phyloP scores from a whole-genome alignment of 2,329 filamentous ascomycete species.

The Sporothrix curviconia region DNA sequence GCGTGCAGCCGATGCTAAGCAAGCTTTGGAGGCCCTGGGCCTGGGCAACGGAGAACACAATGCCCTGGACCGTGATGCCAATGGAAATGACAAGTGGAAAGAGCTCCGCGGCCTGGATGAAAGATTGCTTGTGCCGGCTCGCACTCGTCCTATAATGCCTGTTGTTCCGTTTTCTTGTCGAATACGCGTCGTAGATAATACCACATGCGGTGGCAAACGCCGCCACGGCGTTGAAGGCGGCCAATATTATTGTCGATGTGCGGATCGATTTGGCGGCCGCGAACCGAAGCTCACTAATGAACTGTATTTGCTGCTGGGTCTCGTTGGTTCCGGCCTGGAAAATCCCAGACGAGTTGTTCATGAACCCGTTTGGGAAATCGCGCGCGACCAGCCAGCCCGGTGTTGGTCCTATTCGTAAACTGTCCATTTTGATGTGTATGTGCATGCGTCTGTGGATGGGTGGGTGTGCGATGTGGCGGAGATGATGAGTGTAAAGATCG shows the following conservation, averaged over 20 bases:
- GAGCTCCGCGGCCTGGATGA: constrained; percentile 42
- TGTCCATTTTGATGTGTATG: constrained; percentile 15
- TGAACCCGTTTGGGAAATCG: constrained; percentile 20
- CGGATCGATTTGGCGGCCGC: constrained; percentile 51
- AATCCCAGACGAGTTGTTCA: constrained; percentile 16
- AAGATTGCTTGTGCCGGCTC: constrained; percentile 29
- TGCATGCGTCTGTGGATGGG: neutral
- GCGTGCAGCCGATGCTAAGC: constrained; percentile 45
- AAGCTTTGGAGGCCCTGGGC: constrained; percentile 47
- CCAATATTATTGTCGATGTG: constrained; percentile 55
- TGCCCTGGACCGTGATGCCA: constrained; percentile 52
- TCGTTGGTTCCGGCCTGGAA: constrained; percentile 33
- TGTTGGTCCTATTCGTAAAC: constrained; percentile 20
- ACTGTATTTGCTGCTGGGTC: constrained; percentile 28
- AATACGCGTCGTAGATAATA: constrained; percentile 52
- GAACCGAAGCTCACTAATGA: constrained; percentile 47
- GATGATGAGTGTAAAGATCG: neutral
- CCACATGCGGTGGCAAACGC: constrained; percentile 50
- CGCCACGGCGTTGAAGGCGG: constrained; percentile 53
- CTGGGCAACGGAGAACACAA: constrained; percentile 51
- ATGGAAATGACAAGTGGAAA: constrained; percentile 52
- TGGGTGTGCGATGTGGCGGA: neutral
- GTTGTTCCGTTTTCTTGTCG: constrained; percentile 35
- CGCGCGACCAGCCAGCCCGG: constrained; percentile 27
- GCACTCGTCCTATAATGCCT: constrained; percentile 33